Evolutionary conservation across 1,284 basidiomycete genomes (phyloP).

Genomic region (Sanghuangporus weigelae): DNA sequence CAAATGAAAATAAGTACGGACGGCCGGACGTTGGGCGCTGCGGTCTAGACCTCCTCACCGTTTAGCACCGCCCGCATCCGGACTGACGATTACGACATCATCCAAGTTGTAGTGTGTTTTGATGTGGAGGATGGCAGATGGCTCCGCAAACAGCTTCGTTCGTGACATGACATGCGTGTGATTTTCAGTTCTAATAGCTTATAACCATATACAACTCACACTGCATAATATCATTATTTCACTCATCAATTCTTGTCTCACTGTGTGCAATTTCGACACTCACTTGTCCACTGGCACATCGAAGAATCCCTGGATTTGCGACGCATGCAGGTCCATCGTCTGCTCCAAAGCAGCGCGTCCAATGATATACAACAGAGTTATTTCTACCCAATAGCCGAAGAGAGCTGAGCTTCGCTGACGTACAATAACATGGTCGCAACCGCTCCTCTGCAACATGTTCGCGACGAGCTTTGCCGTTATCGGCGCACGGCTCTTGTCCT

Average conservation of each 20-base stretch:
- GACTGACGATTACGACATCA: conserved; percentile 95
- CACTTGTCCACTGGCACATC: conserved; percentile 99
- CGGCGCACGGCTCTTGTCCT: conserved; percentile 98
- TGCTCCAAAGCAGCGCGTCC: conserved; percentile 29
- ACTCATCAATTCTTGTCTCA: conserved; percentile 9
- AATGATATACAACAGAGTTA: not conserved
- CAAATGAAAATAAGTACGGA: not conserved
- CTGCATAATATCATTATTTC: conserved; percentile 30
- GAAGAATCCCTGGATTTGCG: conserved; percentile 99
- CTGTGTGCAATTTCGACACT: conserved; percentile 33
- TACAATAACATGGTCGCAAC: conserved; percentile 98
- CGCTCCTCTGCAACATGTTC: conserved; percentile 97
- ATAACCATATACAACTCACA: conserved; percentile 37
- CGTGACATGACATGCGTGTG: conserved; percentile 21
- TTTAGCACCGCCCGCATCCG: conserved; percentile 98
- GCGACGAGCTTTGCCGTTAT: conserved; percentile 99
- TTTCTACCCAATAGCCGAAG: not conserved
- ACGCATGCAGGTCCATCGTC: conserved; percentile 98
- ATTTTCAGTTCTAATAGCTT: conserved; percentile 22
- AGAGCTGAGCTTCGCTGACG: conserved; percentile 32
- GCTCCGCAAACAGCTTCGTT: conserved; percentile 90
- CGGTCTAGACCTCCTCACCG: conserved; percentile 48
- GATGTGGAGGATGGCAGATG: conserved; percentile 94
- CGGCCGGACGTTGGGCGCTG: conserved; percentile 1
- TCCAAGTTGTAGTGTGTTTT: conserved; percentile 85